Percentiles rank a stretch among this genome's conserved stretches.
Evolutionary conservation across 73 alveolate genomes (phyloP).

Genomic region (Paramecium sonneborni): DNA sequence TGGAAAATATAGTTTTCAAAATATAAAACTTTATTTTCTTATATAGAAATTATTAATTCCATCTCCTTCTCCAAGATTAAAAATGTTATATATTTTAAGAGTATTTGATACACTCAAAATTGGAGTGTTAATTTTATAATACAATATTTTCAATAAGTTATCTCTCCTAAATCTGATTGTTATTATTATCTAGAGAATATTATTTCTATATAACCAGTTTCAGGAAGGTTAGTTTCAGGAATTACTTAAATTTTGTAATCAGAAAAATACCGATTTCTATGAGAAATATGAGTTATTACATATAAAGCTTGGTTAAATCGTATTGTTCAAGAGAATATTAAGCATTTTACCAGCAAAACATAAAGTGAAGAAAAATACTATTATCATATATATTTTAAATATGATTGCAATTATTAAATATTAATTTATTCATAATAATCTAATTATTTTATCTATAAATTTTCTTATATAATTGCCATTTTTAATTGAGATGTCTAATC

Average conservation of each 20-base stretch:
- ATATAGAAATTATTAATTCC: slow-evolving; percentile 64
- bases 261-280: not conserved
- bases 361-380: not conserved
- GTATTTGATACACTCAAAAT: slow-evolving; percentile 10
- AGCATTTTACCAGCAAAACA: slow-evolving; percentile 54
- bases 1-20: no score
- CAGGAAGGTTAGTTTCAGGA: not conserved
- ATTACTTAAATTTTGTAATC: not conserved
- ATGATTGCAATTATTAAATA: not conserved
- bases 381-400: not conserved
- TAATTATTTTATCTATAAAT: not conserved
- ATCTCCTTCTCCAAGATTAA: slow-evolving; percentile 36
- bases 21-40: no score
- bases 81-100: not conserved
- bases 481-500: no score
- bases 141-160: not conserved
- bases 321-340: no score
- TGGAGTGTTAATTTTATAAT: not conserved
- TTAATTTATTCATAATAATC: not conserved
- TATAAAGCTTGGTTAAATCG: slow-evolving; percentile 8
- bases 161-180: not conserved
- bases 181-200: not conserved
- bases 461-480: no score
- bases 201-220: not conserved
- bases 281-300: slow-evolving; percentile 32